A percentile compares a stretch with the other conserved stretches of the same genome.
These are phyloP conservation scores for Coelastrella sp. DNA, from an alignment of 139 green algal genomes.

Conservation along the genomic window DNA sequence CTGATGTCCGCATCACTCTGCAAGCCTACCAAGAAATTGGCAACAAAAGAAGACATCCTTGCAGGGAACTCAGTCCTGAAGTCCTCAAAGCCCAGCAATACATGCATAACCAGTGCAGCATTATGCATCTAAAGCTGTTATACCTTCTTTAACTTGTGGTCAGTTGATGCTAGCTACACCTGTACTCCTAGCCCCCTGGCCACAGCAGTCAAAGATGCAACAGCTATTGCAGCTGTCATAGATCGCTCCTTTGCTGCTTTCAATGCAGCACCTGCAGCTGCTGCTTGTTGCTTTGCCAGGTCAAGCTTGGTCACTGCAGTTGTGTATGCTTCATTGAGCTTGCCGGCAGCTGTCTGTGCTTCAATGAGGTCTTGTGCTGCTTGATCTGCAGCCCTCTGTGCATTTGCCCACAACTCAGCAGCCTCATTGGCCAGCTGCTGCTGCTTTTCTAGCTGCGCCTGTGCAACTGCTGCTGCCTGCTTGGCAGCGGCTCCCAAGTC, in stretches of 20 bases:
- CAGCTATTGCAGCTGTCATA: not conserved
- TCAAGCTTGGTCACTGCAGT: not conserved
- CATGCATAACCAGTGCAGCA: no score
- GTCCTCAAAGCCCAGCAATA: no score
- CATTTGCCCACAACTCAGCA: not conserved
- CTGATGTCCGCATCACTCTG: no score
- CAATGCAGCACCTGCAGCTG: constrained; percentile 20
- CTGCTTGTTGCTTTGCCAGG: not conserved
- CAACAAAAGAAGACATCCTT: no score
- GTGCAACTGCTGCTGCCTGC: not conserved
- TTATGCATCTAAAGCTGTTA: no score
- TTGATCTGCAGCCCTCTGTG: constrained; percentile 14
- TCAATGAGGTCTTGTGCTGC: constrained; percentile 31
- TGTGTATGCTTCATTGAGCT: not conserved
- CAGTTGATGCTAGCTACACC: no score
- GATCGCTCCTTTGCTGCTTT: constrained; percentile 26
- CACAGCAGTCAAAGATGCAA: constrained; percentile 14
- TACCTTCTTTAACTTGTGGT: no score
- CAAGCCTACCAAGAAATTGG: no score
- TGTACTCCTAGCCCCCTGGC: constrained; percentile 18
- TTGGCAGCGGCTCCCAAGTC: constrained; percentile 4
- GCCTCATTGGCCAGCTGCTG: constrained; percentile 8
- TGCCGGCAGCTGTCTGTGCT: constrained; percentile 27
- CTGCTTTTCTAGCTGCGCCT: constrained; percentile 23
- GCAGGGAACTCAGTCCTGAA: no score